These are phyloP conservation scores for Patellaria atrata DNA, from an alignment of 495 filamentous ascomycete species.

Conservation along the genomic window DNA sequence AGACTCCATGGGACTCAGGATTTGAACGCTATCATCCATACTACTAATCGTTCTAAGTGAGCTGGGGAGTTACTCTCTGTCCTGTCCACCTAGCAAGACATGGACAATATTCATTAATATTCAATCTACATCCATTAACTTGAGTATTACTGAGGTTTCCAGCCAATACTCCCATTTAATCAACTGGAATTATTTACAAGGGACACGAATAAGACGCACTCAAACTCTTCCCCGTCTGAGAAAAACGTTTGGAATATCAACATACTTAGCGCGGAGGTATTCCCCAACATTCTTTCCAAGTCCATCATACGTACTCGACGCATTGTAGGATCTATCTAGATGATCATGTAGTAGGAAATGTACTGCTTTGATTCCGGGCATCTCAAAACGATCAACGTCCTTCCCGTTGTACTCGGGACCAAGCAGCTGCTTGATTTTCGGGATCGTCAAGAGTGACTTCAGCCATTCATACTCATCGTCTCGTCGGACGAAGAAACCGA, in stretches of 20 bases:
- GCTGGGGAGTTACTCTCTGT: no score
- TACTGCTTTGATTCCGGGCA: conserved; percentile 18
- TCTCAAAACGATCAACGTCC: conserved; percentile 8
- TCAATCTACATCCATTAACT: no score
- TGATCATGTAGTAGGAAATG: conserved; percentile 21
- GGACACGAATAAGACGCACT: no score
- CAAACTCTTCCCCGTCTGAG: conserved; percentile 3
- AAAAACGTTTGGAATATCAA: conserved; percentile 16
- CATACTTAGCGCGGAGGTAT: conserved; percentile 12
- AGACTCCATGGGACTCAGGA: no score
- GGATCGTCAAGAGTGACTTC: conserved; percentile 30
- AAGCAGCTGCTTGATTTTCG: conserved; percentile 28
- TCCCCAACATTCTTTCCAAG: conserved; percentile 20
- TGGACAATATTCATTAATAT: no score
- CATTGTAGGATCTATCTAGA: conserved; percentile 16
- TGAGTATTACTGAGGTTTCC: no score
- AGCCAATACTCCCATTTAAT: no score
- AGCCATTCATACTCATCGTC: conserved; percentile 39
- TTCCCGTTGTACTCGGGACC: conserved; percentile 27
- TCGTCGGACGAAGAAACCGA: conserved; percentile 39
- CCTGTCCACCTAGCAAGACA: no score
- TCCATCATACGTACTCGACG: conserved; percentile 16
- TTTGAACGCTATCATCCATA: no score
- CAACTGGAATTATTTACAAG: no score
- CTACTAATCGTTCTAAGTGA: no score